Conservation (phyloP, 2,329 filamentous ascomycete genomes). For the Albophoma yamanashiensis region DNA sequence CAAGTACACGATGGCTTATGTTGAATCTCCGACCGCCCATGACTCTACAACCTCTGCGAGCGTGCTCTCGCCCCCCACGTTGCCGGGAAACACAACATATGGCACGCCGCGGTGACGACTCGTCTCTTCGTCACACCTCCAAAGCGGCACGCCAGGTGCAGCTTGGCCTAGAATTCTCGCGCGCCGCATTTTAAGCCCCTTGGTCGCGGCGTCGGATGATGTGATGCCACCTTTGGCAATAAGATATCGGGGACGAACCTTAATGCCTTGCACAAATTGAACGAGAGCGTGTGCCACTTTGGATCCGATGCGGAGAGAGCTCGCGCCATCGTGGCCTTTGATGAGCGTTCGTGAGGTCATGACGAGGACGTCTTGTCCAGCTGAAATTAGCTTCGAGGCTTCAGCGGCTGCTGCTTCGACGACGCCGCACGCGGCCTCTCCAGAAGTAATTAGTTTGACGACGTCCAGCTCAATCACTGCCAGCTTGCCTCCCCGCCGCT, state of each 20-base stretch:
- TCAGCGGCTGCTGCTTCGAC: slow-evolving; percentile 20
- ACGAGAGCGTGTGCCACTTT: slow-evolving; percentile 41
- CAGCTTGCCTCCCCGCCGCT: slow-evolving; percentile 25
- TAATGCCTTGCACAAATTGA: slow-evolving; percentile 29
- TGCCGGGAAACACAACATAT: slow-evolving; percentile 48
- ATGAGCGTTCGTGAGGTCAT: slow-evolving; percentile 47
- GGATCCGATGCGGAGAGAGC: slow-evolving; percentile 38
- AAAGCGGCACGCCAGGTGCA: slow-evolving; percentile 44
- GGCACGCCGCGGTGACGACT: slow-evolving; percentile 38
- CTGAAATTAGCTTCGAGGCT: slow-evolving; percentile 15
- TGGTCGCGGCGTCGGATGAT: slow-evolving; percentile 45
- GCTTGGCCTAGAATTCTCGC: slow-evolving; percentile 45
- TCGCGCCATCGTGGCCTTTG: slow-evolving; percentile 29
- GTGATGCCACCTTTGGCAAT: slow-evolving; percentile 52
- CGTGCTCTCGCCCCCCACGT: slow-evolving; percentile 40
- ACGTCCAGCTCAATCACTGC: slow-evolving; percentile 35
- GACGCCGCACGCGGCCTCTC: slow-evolving; percentile 16
- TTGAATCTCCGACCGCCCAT: slow-evolving; percentile 4
- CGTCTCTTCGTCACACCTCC: slow-evolving; percentile 41
- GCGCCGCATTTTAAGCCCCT: slow-evolving; percentile 38
- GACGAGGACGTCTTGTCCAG: slow-evolving; percentile 40
- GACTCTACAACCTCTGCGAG: slow-evolving; percentile 30
- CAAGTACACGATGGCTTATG: not conserved
- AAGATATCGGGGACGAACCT: slow-evolving; percentile 39
- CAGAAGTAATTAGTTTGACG: slow-evolving; percentile 17